Percentiles rank a stretch among this genome's conserved stretches.
Conservation (phyloP, 352 stramenopile genomes). For the Globisporangium megalacanthum region DNA sequence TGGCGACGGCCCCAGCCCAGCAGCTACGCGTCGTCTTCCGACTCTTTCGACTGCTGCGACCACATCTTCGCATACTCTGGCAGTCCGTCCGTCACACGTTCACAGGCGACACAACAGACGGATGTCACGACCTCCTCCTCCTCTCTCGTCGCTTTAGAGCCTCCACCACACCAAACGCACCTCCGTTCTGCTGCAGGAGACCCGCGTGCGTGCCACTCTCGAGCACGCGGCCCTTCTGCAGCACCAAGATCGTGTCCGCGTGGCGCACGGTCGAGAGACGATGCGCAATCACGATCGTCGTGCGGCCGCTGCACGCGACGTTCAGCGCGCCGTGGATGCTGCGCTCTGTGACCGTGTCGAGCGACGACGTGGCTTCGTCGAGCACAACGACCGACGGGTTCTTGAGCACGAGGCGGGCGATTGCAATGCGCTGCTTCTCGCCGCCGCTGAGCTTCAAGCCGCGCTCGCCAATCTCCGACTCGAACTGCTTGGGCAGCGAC, state of each 20-base stretch:
- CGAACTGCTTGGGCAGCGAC: constrained; percentile 85
- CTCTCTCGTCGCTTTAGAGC: too few relatives aligned
- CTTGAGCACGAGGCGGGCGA: constrained; percentile 74
- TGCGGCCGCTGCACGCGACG: constrained; percentile 42
- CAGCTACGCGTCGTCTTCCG: neutral
- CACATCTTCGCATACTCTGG: constrained; percentile 34
- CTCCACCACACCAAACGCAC: constrained; percentile 13
- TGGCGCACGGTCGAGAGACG: constrained; percentile 75
- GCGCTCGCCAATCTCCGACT: constrained; percentile 85
- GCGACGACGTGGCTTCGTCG: constrained; percentile 73
- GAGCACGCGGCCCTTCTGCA: constrained; percentile 46
- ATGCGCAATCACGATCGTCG: constrained; percentile 76
- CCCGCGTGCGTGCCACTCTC: constrained; percentile 42
- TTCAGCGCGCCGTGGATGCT: constrained; percentile 63
- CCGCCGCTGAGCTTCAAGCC: constrained; percentile 75
- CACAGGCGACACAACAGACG: too few relatives aligned
- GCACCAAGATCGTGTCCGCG: constrained; percentile 62
- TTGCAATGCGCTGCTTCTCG: constrained; percentile 82
- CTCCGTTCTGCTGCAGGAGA: constrained; percentile 35
- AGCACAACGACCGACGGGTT: constrained; percentile 72
- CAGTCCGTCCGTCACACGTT: constrained; percentile 3
- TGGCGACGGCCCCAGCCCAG: too few relatives aligned
- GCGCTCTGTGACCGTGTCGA: constrained; percentile 71
- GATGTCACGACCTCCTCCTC: neutral
- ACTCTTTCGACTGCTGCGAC: constrained; percentile 34